Base-by-base conservation (phyloP, 495 filamentous ascomycete species). In the Neurospora pannonica region DNA sequence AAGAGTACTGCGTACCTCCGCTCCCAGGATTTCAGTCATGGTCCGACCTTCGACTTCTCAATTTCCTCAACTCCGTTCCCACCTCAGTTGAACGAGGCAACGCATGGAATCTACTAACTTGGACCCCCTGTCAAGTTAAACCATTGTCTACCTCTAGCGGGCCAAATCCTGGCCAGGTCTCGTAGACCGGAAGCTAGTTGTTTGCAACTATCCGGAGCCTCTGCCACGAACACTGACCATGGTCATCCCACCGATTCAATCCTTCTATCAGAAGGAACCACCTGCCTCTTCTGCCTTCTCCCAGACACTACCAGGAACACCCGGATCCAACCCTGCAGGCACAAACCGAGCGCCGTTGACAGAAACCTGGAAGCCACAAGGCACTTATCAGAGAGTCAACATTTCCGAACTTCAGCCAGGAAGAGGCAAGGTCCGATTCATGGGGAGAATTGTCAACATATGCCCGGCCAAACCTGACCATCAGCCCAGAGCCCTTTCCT, bases 391-490 rank as follows among this genome's bases (percentile, higher is more conserved):
- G 34, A 80, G 85, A 42, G 76, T 79, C 36, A 77, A 81, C 6
- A 91, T 92, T 38, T 78, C 81, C 8, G 76, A 85, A 17, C 82
- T 92, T 10, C 74, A 85, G 48, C 79, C 87, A 13, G 89, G 90
- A 2, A 86, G 87, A 0, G 75, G 77, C 37, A 83, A 83, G 40
- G 85, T 91, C 19, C 81, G 83, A 8, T 86, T 92, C 71, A 84
- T 81, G 39, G 90, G 88, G n/a, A 83, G 90, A 72, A 76, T 92
- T 13, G 89, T 88, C 19, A 91, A 91, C 73, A 82, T 90, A 71
- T 85, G 79, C 67, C 85, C 73, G 19, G n/a, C 86, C 70, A 79
- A 76, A 34, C 80, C 82, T 42, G 84, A 85, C 0, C 79, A 67
- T 67, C 81, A 38, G 76, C 60, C 39, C 69, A 72, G 13, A 76